A percentile compares a stretch with the other conserved stretches of the same genome.
Conservation (phyloP, 2,329 filamentous ascomycete genomes). For the Curvularia sp. region DNA sequence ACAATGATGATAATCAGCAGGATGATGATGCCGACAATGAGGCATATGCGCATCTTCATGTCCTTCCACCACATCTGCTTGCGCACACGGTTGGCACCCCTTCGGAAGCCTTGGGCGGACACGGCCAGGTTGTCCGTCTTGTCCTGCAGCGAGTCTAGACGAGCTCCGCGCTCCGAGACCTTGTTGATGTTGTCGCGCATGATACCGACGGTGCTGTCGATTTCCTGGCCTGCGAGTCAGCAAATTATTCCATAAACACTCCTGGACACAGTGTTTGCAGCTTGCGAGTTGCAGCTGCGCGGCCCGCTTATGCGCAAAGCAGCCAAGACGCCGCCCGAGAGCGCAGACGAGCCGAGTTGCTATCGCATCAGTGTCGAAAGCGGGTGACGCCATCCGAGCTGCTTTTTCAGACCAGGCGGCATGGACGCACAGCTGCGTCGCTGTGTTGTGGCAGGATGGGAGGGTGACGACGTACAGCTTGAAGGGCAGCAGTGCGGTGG, state of each 20-base stretch:
- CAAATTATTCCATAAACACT: constrained; percentile 10
- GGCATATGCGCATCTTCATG: constrained; percentile 99
- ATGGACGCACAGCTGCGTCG: constrained; percentile 3
- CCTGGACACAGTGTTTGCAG: not conserved
- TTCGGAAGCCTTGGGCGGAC: constrained; percentile 93
- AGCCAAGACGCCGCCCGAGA: not conserved
- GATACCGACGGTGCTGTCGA: constrained; percentile 91
- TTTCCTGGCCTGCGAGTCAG: constrained; percentile 71
- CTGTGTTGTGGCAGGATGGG: constrained; percentile 6
- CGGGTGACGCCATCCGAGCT: constrained; percentile 15
- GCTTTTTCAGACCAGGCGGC: constrained; percentile 7
- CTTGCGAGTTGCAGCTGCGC: not conserved
- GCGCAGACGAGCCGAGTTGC: not conserved
- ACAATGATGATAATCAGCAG: constrained; percentile 94
- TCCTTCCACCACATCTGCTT: constrained; percentile 99
- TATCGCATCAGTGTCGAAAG: constrained; percentile 17
- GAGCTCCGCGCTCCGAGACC: constrained; percentile 89
- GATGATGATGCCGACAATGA: constrained; percentile 89
- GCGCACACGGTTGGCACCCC: constrained; percentile 93
- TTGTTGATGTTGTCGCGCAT: constrained; percentile 99
- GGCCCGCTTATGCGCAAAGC: constrained; percentile 1
- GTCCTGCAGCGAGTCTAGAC: constrained; percentile 85
- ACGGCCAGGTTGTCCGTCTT: constrained; percentile 93
- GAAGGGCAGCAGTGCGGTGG: constrained; percentile 73
- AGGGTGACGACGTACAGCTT: constrained; percentile 68